A percentile compares a stretch with the other conserved stretches of the same genome.
phyloP scores from a whole-genome alignment of 2,329 filamentous ascomycete genomes.

The Blumeria hordei region DNA sequence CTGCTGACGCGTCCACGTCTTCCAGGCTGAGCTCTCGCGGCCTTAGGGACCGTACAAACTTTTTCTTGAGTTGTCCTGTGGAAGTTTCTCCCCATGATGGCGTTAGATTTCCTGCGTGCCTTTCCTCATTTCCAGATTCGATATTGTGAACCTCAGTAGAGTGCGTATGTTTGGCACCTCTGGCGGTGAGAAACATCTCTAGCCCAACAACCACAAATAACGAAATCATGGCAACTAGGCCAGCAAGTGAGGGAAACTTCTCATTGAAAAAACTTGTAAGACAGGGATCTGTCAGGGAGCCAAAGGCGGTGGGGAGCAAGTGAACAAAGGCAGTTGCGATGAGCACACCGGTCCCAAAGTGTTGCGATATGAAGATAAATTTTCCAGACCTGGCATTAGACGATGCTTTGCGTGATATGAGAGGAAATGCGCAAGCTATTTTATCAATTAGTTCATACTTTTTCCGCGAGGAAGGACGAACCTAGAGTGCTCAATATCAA shows the following conservation, averaged over 20 bases:
- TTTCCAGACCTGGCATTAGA: conserved; percentile 9
- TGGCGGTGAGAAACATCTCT: conserved; percentile 69
- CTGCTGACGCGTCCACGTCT: conserved; percentile 21
- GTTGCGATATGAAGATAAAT: conserved; percentile 31
- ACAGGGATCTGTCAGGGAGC: conserved; percentile 34
- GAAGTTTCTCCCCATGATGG: conserved; percentile 6
- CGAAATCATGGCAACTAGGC: conserved; percentile 58
- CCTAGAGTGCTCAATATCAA: conserved; percentile 28
- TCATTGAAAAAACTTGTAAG: conserved; percentile 58
- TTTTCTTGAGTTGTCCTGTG: conserved; percentile 19
- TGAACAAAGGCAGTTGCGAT: conserved; percentile 67
- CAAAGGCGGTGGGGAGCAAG: conserved; percentile 37
- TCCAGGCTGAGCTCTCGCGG: conserved; percentile 20
- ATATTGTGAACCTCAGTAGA: conserved; percentile 23
- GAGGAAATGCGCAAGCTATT: conserved; percentile 15
- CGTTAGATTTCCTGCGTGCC: conserved; percentile 5
- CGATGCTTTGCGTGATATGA: conserved; percentile 14
- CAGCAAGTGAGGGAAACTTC: conserved; percentile 57
- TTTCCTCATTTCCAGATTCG: conserved; percentile 19
- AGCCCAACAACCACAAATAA: conserved; percentile 64
- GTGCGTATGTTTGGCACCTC: conserved; percentile 36
- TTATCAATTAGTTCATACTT: conserved; percentile 2
- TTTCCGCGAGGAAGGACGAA: conserved; percentile 5
- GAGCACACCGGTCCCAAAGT: conserved; percentile 66
- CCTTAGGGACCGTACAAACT: conserved; percentile 19